Conservation (phyloP, 169 alveolate genomes). For the Miamiensis avidus region DNA sequence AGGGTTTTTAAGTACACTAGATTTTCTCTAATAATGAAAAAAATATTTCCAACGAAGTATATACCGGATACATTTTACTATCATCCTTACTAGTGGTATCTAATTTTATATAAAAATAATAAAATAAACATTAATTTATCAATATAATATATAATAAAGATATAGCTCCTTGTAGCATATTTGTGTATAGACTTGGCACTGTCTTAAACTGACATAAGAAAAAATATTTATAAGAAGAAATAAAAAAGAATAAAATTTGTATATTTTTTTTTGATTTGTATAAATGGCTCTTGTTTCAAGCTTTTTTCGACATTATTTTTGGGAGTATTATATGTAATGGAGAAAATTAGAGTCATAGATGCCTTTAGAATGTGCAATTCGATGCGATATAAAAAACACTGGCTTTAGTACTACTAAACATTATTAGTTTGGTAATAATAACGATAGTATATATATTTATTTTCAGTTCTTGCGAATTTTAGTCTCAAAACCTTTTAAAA, state of each 20-base stretch:
- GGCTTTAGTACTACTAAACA: not conserved
- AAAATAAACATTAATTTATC: too few species aligned
- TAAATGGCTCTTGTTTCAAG: not conserved
- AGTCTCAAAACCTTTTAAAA: not conserved
- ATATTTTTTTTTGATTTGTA: not conserved
- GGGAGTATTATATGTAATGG: not conserved
- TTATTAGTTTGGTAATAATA: too few species aligned
- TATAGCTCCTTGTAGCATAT: not conserved
- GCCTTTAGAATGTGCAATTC: not conserved
- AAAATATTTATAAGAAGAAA: too few species aligned
- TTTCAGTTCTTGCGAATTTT: not conserved
- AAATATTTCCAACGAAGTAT: not conserved
- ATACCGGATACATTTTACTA: too few species aligned
- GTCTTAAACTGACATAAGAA: not conserved
- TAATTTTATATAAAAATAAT: too few species aligned
- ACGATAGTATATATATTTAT: not conserved
- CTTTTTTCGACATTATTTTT: not conserved
- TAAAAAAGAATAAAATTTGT: too few species aligned
- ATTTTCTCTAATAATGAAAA: not conserved
- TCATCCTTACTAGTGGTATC: too few species aligned
- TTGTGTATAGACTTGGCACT: not conserved
- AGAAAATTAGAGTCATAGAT: too few species aligned
- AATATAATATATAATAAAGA: too few species aligned
- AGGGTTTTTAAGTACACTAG: not conserved
- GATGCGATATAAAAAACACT: not conserved